Evolutionary conservation across 345 rosid genomes (phyloP), one percentile per base, ranked within the genome.

Genomic region (Acer campestre): DNA sequence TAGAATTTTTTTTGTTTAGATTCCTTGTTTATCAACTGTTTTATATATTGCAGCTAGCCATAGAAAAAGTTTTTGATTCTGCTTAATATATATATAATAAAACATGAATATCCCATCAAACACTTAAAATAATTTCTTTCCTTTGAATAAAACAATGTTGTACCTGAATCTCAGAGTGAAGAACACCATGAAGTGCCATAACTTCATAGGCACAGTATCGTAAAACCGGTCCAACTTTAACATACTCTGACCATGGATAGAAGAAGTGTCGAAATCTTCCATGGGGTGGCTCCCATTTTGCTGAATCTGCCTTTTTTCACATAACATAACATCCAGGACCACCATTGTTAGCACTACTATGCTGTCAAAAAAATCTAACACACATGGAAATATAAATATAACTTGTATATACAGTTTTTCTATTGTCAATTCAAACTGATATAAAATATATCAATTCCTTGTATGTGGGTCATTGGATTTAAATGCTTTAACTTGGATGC

Each of bases 211-310:
- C 90, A 79, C 93, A 91, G 64, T 85, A 85, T 74, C 87, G 69
- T 27, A 89, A 72, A 68, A 84, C 89, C 14, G 89, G 86, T 46
- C 92, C 95, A n/a, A 89, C 95, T 78, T 88, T 89, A 48, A 89
- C 93, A 61, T 89, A 89, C 79, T 88, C 90, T 9, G 90, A 78
- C 95, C 95, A 91, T 61, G 95, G 92, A 75, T 89, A 88, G 73
- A 84, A 86, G 82, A 88, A 89, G 80, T 84, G 90, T 22, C 75
- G 63, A 77, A 89, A 88, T 78, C 91, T 84, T 51, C 95, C 95
- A 53, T 91, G 93, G 16, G 93, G 90, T 14, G 93, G 90, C 85
- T 91, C 92, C 95, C 95, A 91, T 77, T 86, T 91, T 9, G 93
- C 93, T 0, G 93, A 81, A 51, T 67, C 69, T 68, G 92, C 92